Conservation (phyloP, 2,329 filamentous ascomycete species). For the Microdochium nivale region DNA sequence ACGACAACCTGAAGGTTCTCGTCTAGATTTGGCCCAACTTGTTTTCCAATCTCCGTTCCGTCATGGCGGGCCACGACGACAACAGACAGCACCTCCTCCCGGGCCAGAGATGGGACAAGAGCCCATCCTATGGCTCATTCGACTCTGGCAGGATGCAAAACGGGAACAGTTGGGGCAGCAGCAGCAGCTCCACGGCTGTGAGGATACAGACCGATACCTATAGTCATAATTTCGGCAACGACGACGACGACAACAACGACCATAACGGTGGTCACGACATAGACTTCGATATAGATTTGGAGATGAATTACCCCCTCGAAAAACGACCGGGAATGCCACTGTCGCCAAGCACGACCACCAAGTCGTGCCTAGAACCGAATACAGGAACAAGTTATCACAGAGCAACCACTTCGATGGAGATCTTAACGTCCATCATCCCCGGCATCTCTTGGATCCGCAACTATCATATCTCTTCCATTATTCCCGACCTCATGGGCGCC, state of each 20-base stretch:
- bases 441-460: constrained; percentile 62
- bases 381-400: not conserved
- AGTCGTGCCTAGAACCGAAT: too few relatives aligned
- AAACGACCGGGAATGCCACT: not conserved
- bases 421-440: constrained; percentile 31
- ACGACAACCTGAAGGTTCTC: too few relatives aligned
- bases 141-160: not conserved
- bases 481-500: constrained; percentile 61
- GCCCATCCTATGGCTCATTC: not conserved
- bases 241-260: not conserved
- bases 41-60: not conserved
- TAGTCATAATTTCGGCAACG: not conserved
- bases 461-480: constrained; percentile 57
- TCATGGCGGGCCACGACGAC: not conserved
- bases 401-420: not conserved
- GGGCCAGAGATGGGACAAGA: not conserved
- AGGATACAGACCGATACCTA: not conserved
- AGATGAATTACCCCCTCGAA: not conserved
- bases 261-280: not conserved
- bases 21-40: too few relatives aligned
- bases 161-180: not conserved
- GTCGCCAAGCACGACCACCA: not conserved
- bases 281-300: not conserved
- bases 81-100: not conserved
- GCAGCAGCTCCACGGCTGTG: not conserved